Conservation (phyloP, 345 rosid genomes). For the Limnanthes douglasii region DNA sequence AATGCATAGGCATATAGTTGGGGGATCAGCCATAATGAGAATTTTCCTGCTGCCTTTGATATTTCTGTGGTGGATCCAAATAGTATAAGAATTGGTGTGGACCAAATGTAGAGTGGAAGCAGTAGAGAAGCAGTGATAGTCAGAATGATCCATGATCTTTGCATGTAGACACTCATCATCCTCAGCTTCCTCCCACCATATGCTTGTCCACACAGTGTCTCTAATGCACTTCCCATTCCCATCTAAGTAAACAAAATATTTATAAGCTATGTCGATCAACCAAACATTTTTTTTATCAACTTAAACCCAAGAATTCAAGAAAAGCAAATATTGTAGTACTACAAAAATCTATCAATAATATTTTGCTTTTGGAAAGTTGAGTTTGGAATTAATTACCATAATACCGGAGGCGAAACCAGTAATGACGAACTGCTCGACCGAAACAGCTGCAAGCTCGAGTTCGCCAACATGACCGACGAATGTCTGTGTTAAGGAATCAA, state of each 20-base stretch:
- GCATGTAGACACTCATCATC: constrained; percentile 90
- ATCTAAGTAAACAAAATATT: no score
- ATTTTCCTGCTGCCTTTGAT: constrained; percentile 76
- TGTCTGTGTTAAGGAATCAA: constrained; percentile 85
- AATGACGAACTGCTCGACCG: constrained; percentile 79
- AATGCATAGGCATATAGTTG: constrained; percentile 77
- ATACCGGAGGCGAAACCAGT: constrained; percentile 81
- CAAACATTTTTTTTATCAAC: no score
- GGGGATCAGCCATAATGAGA: constrained; percentile 84
- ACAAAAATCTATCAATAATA: no score
- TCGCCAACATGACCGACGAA: constrained; percentile 65
- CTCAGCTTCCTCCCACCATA: constrained; percentile 62
- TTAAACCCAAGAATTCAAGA: no score
- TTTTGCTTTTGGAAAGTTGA: no score
- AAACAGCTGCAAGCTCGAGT: constrained; percentile 73
- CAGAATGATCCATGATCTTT: constrained; percentile 87
- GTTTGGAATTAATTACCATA: no score
- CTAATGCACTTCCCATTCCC: constrained; percentile 96
- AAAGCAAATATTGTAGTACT: no score
- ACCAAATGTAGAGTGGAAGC: constrained; percentile 68
- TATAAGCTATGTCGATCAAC: no score
- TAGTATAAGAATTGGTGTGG: constrained; percentile 63
- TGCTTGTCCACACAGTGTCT: constrained; percentile 90
- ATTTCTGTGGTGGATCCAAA: constrained; percentile 63
- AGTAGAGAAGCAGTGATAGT: constrained; percentile 43